Evolutionary conservation across 768 basidiomycete species (phyloP), one percentile per base, ranked within the genome.

Genomic region (Tulasnella sp.): DNA sequence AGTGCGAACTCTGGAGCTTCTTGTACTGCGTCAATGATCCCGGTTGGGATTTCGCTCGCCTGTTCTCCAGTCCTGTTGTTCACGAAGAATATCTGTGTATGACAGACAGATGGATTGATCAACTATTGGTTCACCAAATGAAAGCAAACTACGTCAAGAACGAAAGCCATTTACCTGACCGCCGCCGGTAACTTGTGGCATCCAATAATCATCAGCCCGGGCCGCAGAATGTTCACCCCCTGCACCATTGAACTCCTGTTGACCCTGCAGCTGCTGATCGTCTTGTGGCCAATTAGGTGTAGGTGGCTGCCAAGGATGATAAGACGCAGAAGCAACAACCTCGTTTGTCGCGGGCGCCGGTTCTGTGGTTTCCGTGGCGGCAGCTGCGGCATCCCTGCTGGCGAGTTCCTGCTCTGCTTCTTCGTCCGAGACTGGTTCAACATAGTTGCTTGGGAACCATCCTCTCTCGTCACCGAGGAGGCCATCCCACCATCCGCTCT

Each of bases 401-500:
- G 82, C 78, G 24, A 78, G 74, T 55, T 75, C 80, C 23, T 77
- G 70, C 61, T 89, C 90, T 2, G 84, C 88, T 67, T 90, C 88
- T 67, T 88, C 84, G 63, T 89, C 87, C 24, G 82, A 78, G 58
- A 97, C 82, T 47, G 80, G 69, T 49, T 76, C 73, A 47, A 96
- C 93, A 74, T 96, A 98, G 74, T 98, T 99, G 65, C 88, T 90
- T 21, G 95, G 95, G 72, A 99, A 95, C 91, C 91, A 95, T 68
- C 70, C 95, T 52, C 95, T 82, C 70, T 88, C 85, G 56, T 89
- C 87, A 50, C 84, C 82, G 21, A 96, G 77, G 61, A 96, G 75
- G 3, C 95, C 95, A 70, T 99, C 95, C 96, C 94, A 97, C 95
- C 95, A 99, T 15, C 95, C 95, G 3, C 88, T 88, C 38, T 89